Evolutionary conservation across 2,329 filamentous ascomycete species (phyloP).

Genomic region (Colletotrichum magnum): DNA sequence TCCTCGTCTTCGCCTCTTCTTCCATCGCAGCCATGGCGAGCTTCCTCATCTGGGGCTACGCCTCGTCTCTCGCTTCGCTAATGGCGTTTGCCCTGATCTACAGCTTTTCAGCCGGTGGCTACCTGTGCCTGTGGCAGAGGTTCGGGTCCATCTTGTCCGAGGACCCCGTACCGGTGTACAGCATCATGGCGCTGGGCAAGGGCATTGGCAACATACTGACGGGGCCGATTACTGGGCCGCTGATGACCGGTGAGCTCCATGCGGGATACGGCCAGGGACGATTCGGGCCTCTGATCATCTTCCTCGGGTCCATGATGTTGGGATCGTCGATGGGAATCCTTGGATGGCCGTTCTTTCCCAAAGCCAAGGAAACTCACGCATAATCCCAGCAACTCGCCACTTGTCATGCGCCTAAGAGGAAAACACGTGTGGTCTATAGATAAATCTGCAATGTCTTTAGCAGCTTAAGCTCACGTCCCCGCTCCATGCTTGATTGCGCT

Average conservation of each 20-base stretch:
- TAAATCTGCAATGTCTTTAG: too few species aligned
- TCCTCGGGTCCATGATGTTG: constrained; percentile 33
- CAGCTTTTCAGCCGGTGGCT: constrained; percentile 68
- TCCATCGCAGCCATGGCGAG: constrained; percentile 62
- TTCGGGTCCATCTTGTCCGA: constrained; percentile 46
- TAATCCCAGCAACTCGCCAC: too few species aligned
- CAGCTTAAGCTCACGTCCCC: too few species aligned
- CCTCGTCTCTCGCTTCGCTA: constrained; percentile 58
- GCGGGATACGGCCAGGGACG: constrained; percentile 2
- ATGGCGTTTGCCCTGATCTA: constrained; percentile 67
- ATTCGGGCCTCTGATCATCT: constrained; percentile 31
- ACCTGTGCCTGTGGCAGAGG: constrained; percentile 45
- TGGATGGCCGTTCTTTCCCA: background rate
- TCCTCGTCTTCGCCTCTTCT: constrained; percentile 58
- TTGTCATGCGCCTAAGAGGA: too few species aligned
- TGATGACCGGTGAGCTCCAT: constrained; percentile 33
- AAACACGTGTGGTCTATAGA: too few species aligned
- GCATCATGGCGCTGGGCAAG: constrained; percentile 48
- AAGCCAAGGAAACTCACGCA: background rate
- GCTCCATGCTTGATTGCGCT: too few species aligned
- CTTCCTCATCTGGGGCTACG: constrained; percentile 69
- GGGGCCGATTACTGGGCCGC: constrained; percentile 43
- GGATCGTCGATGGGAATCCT: constrained; percentile 18
- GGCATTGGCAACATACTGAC: constrained; percentile 48
- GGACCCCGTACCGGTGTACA: constrained; percentile 45